Evolutionary conservation across 2,329 filamentous ascomycete genomes (phyloP).

Genomic region (Emergomyces orientalis): DNA sequence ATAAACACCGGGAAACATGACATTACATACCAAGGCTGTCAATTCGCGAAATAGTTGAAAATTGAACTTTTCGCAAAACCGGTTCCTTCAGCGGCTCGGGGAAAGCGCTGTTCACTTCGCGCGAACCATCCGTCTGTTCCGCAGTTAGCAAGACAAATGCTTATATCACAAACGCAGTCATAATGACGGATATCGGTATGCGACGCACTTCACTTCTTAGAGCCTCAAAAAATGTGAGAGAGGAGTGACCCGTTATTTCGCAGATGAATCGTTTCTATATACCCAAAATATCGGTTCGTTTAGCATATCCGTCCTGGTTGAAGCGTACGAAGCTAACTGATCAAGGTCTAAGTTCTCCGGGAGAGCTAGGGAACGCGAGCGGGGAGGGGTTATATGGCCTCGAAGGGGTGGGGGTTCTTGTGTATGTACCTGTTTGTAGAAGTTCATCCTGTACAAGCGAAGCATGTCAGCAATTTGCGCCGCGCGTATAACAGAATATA

Average conservation of each 20-base stretch:
- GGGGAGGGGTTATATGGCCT: background rate
- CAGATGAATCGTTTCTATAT: constrained; percentile 78
- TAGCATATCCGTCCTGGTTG: background rate
- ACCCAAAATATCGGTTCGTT: background rate
- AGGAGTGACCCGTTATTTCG: constrained; percentile 88
- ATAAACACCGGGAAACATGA: background rate
- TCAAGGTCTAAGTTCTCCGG: background rate
- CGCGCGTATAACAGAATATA: no score
- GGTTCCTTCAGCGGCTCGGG: constrained; percentile 86
- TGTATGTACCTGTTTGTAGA: constrained; percentile 68
- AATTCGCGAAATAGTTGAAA: constrained; percentile 78
- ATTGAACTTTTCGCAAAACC: constrained; percentile 82
- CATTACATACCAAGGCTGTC: constrained; percentile 58
- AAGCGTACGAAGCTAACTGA: background rate
- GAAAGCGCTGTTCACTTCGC: constrained; percentile 84
- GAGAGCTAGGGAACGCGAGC: background rate
- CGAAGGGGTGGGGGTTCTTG: no score
- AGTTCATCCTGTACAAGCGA: constrained; percentile 60
- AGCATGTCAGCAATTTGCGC: constrained; percentile 22
- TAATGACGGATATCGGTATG: background rate
- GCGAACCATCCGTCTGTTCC: constrained; percentile 61
- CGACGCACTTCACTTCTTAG: constrained; percentile 74
- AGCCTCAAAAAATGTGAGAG: constrained; percentile 85
- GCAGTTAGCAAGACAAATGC: constrained; percentile 20
- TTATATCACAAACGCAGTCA: constrained; percentile 8